These are phyloP conservation scores for Leucocoprinus birnbaumii DNA, from an alignment of 768 basidiomycete species.

Conservation along the genomic window DNA sequence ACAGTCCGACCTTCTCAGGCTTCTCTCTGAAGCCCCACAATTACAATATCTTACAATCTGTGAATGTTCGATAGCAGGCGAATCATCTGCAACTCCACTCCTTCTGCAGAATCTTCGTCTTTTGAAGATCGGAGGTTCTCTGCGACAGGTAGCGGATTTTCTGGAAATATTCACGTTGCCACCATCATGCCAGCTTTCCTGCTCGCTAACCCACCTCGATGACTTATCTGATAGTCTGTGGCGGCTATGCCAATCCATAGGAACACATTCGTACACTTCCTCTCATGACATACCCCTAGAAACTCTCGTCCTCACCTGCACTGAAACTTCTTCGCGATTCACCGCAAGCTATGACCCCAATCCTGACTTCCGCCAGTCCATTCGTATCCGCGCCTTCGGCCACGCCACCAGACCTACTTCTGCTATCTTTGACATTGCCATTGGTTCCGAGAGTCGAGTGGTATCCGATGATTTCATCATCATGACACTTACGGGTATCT, in stretches of 20 bases:
- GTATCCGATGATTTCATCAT: slow-evolving; percentile 30
- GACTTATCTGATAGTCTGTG: slow-evolving; percentile 1
- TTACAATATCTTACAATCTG: slow-evolving; percentile 32
- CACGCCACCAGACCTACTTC: slow-evolving; percentile 18
- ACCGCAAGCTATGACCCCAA: slow-evolving; percentile 14
- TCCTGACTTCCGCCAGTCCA: slow-evolving; percentile 29
- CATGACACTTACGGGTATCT: slow-evolving; percentile 24
- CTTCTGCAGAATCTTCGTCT: background rate
- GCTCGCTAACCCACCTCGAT: background rate
- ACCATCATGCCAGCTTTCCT: slow-evolving; percentile 6
- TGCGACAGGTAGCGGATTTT: slow-evolving; percentile 4
- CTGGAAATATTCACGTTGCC: slow-evolving; percentile 1
- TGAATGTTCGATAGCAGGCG: slow-evolving; percentile 18
- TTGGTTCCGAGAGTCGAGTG: slow-evolving; percentile 24
- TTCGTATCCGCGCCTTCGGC: slow-evolving; percentile 31
- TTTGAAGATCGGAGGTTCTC: background rate
- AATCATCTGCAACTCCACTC: slow-evolving; percentile 27
- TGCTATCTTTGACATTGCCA: slow-evolving; percentile 28
- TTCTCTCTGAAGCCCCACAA: slow-evolving; percentile 26
- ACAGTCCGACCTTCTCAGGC: slow-evolving; percentile 28
- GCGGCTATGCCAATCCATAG: slow-evolving; percentile 4
- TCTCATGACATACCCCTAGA: slow-evolving; percentile 1
- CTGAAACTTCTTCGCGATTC: slow-evolving; percentile 3
- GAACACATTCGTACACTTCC: background rate
- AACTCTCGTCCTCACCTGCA: slow-evolving; percentile 3